These are phyloP conservation scores for Leucoagaricus sp. DNA, from an alignment of 1,284 basidiomycete species.

Conservation along the genomic window DNA sequence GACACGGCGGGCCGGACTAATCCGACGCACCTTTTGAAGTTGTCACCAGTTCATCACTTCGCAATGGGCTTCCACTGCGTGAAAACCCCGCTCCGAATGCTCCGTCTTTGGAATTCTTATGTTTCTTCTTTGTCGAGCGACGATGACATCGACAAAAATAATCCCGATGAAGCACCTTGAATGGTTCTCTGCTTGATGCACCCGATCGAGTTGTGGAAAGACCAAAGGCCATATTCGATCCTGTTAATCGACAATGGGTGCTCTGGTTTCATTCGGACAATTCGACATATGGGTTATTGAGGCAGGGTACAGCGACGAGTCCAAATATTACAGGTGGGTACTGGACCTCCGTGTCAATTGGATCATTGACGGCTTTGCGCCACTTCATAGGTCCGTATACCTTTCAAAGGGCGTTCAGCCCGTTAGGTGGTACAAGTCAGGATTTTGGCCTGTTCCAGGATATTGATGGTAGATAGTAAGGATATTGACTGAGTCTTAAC, in stretches of 20 bases:
- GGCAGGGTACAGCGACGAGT: constrained; percentile 26
- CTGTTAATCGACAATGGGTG: constrained; percentile 23
- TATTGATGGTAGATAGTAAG: background rate
- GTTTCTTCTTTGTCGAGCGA: too few relatives aligned
- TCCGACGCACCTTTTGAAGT: too few relatives aligned
- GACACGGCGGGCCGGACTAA: too few relatives aligned
- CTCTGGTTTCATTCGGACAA: constrained; percentile 30
- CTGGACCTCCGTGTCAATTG: background rate
- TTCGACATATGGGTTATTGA: constrained; percentile 25
- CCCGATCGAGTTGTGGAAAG: constrained; percentile 26
- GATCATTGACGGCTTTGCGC: too few relatives aligned
- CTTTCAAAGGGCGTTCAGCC: constrained; percentile 9
- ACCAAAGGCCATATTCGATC: constrained; percentile 27
- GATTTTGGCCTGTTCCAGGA: constrained; percentile 13
- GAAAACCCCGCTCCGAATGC: too few relatives aligned
- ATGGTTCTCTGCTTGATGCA: too few relatives aligned
- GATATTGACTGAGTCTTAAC: background rate
- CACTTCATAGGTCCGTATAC: constrained; percentile 5
- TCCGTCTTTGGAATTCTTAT: too few relatives aligned
- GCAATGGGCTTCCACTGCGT: too few relatives aligned
- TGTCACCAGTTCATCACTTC: too few relatives aligned
- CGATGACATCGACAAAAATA: too few relatives aligned
- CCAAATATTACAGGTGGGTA: constrained; percentile 25
- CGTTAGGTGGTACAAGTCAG: constrained; percentile 8
- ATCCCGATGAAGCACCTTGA: too few relatives aligned